Conservation (phyloP, 441 rosid genomes). For the Euphorbia neoarborescens region DNA sequence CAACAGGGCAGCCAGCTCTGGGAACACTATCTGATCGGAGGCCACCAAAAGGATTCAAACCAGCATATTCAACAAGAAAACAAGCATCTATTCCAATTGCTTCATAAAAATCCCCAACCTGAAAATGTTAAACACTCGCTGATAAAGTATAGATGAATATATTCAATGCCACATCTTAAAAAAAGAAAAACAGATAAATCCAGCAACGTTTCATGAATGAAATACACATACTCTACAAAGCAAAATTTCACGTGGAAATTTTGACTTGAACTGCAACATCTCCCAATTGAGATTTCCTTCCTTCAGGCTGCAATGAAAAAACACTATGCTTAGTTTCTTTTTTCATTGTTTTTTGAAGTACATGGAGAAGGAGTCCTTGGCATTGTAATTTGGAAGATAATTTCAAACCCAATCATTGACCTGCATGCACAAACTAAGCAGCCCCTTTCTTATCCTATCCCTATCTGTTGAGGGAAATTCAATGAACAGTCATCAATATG, state of each 20-base stretch:
- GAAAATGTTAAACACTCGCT: constrained; percentile 17
- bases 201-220: not conserved
- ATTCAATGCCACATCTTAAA: not conserved
- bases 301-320: constrained; percentile 54
- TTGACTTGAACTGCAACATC: constrained; percentile 85
- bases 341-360: not conserved
- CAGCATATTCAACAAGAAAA: constrained; percentile 92
- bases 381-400: not conserved
- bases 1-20: constrained; percentile 93
- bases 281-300: constrained; percentile 88
- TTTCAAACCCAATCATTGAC: not conserved
- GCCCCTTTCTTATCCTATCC: not conserved
- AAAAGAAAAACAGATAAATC: not conserved
- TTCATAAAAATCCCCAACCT: constrained; percentile 98
- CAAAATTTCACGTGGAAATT: constrained; percentile 90
- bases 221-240: constrained; percentile 77
- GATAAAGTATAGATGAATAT: not conserved
- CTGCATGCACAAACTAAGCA: not conserved
- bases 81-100: constrained; percentile 97
- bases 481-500: too few relatives aligned
- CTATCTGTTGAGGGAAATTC: not conserved
- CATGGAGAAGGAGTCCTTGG: not conserved
- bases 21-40: constrained; percentile 81
- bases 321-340: constrained; percentile 5
- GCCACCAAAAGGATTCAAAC: constrained; percentile 96